These are phyloP conservation scores for Astrothelium subdiscretum DNA, from an alignment of 495 filamentous ascomycete genomes.

Conservation along the genomic window DNA sequence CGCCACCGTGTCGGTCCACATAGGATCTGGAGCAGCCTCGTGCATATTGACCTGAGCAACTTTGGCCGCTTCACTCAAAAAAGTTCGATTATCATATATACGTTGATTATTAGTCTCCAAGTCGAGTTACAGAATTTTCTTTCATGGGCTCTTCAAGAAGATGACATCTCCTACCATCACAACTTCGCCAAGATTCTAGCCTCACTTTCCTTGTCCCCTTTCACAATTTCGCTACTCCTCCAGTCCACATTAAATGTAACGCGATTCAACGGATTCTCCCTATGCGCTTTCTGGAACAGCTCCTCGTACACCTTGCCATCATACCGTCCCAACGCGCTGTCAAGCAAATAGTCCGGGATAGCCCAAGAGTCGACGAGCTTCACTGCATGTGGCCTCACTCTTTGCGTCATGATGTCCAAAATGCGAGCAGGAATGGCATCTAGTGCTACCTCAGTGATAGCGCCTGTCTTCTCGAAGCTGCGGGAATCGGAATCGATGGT, in stretches of 20 bases:
- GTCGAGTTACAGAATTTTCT: too few relatives aligned
- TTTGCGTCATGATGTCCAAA: conserved; percentile 30
- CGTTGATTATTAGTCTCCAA: too few relatives aligned
- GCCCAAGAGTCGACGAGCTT: conserved; percentile 37
- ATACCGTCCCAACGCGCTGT: conserved; percentile 37
- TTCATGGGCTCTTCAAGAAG: too few relatives aligned
- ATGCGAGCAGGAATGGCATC: conserved; percentile 27
- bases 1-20: too few relatives aligned
- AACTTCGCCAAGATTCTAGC: conserved; percentile 23
- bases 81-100: too few relatives aligned
- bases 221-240: conserved; percentile 40
- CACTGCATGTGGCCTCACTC: conserved; percentile 36
- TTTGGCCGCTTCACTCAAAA: too few relatives aligned
- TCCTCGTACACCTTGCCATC: conserved; percentile 42
- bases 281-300: conserved; percentile 35
- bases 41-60: too few relatives aligned
- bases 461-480: conserved; percentile 30
- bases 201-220: conserved; percentile 26
- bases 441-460: conserved; percentile 26
- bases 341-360: conserved; percentile 38
- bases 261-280: conserved; percentile 36
- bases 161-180: neutral
- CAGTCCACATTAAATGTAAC: conserved; percentile 38
- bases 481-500: conserved; percentile 30
- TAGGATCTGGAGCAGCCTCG: too few relatives aligned